These are phyloP conservation scores for Phoenix dactylifera DNA, from an alignment of 176 grass and related monocot genomes.

Conservation along the genomic window DNA sequence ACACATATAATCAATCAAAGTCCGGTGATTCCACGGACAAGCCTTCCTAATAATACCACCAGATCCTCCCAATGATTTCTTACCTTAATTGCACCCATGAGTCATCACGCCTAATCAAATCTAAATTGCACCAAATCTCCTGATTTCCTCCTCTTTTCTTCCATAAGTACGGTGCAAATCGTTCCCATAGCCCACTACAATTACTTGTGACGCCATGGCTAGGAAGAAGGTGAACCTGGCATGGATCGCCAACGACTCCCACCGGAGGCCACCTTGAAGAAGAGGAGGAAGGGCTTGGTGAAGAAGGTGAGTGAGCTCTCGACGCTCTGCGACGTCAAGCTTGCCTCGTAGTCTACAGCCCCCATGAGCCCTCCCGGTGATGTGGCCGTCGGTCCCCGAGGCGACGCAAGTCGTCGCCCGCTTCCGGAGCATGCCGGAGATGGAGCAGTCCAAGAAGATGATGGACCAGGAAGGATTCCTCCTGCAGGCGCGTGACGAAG, in stretches of 20 bases:
- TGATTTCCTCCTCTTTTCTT: no score
- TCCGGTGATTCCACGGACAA: no score
- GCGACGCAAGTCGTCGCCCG: not conserved
- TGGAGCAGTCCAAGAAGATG: constrained; percentile 33
- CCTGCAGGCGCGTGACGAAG: constrained; percentile 20
- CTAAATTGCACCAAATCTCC: no score
- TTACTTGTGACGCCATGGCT: constrained; percentile 8
- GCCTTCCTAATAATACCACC: no score
- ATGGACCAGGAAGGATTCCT: constrained; percentile 33
- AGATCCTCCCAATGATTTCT: no score
- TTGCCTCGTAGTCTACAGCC: not conserved
- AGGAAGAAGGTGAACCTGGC: constrained; percentile 23
- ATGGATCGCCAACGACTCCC: constrained; percentile 4
- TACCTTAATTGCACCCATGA: no score
- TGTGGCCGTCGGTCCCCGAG: constrained; percentile 5
- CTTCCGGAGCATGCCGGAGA: constrained; percentile 26
- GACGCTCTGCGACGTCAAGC: constrained; percentile 10
- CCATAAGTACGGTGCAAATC: not conserved
- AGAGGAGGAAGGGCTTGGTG: not conserved
- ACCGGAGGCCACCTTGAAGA: constrained; percentile 1
- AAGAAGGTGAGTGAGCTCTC: constrained; percentile 12
- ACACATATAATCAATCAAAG: no score
- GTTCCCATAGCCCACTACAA: no score
- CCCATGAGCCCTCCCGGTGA: constrained; percentile 1
- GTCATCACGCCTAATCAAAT: no score